These are phyloP conservation scores for Pugionium cornutum DNA, from an alignment of 345 rosid species.

Conservation along the genomic window DNA sequence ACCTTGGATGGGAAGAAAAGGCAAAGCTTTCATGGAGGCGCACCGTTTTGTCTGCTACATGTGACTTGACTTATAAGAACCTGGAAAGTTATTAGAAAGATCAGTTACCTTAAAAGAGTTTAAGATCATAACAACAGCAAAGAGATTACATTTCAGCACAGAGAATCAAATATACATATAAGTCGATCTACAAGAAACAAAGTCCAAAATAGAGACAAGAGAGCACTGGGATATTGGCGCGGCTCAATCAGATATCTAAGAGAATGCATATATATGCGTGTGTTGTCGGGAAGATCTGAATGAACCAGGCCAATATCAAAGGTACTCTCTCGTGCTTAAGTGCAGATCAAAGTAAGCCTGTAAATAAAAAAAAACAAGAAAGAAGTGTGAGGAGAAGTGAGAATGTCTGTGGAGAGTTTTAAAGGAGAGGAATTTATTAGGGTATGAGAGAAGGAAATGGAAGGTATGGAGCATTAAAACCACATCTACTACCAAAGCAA, in stretches of 20 bases:
- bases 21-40: constrained; percentile 3
- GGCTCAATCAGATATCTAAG: constrained; percentile 76
- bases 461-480: constrained; percentile 66
- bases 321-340: constrained; percentile 44
- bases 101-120: constrained; percentile 3
- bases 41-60: background rate
- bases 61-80: background rate
- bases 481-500: constrained; percentile 76
- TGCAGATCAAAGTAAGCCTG: background rate
- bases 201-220: constrained; percentile 43
- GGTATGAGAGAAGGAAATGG: constrained; percentile 38
- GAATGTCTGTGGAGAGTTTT: constrained; percentile 52
- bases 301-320: constrained; percentile 97
- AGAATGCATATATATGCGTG: background rate
- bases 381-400: constrained; percentile 43
- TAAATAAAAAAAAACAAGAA: constrained; percentile 1
- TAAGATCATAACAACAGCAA: background rate
- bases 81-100: constrained; percentile 4
- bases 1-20: constrained; percentile 37
- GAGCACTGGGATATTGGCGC: constrained; percentile 92
- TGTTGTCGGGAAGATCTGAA: constrained; percentile 51
- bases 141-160: background rate
- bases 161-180: background rate
- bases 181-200: constrained; percentile 16
- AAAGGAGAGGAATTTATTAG: constrained; percentile 45